Evolutionary conservation across 2,329 filamentous ascomycete species (phyloP), one percentile per base, ranked within the genome.

Genomic region (Arthrobotrys megalospora): DNA sequence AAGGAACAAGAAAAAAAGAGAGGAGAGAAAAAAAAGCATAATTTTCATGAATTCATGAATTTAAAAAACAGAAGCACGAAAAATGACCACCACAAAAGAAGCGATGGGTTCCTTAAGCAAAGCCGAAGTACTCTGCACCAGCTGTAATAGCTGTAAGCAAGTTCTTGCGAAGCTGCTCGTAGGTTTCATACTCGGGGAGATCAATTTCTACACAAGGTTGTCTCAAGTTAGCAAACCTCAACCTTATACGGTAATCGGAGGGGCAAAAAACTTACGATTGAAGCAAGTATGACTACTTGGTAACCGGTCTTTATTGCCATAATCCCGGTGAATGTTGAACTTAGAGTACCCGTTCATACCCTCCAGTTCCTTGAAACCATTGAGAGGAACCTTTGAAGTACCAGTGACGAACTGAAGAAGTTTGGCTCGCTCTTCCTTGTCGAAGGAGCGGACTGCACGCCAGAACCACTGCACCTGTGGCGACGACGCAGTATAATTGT

Each of bases 381-480:
- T 99, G 62, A 99, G 90, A 45, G 96, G 96, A 55, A 99, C 96
- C 86, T 99, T 99, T 84, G 93, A 96, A 16, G 96, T 99, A 84
- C 96, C 96, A 0, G 96, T 99, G 81, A 99, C 96, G 84, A 99
- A 99, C 83, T 99, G 96, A 52, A 99, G 88, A 80, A 99, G 87
- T 85, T 99, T 99, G 82, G 96, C 96, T 78, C 93, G 93, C 86
- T 99, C 96, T 86, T 99, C 96, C 86, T 98, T 98, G 87, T 98
- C 96, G 83, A 97, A 99, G 3, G 94, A 97, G 82, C 96, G 91
- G 50, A 99, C 90, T 28, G 96, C 96, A 82, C 96, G 92, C 96
- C 96, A 99, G 90, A 99, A 99, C 96, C 96, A 99, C 84, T 98
- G 94, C 76, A 99, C 97, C 84, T 99, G 96, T 52, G 93, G 93